Evolutionary conservation across 148 eudicot genomes (phyloP).

Genomic region (Chenopodium quinoa): DNA sequence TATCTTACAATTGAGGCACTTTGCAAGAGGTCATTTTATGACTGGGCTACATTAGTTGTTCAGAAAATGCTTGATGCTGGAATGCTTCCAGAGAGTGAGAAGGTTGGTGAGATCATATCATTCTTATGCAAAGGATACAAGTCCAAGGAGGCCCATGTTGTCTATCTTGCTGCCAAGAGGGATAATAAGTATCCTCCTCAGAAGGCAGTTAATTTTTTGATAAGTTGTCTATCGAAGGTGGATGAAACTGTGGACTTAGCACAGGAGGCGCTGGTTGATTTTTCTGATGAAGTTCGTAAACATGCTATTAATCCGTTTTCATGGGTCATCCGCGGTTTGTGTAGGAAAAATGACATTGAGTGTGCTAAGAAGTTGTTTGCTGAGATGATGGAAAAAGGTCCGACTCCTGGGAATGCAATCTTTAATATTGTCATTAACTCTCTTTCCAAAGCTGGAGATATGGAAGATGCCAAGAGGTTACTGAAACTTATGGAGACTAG

Average conservation of each 20-base stretch:
- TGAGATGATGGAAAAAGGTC: slow-evolving; percentile 75
- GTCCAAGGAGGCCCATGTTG: slow-evolving; percentile 54
- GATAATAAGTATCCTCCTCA: slow-evolving; percentile 45
- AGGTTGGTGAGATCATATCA: slow-evolving; percentile 60
- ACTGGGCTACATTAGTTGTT: slow-evolving; percentile 58
- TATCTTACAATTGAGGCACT: slow-evolving; percentile 62
- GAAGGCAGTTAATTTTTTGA: slow-evolving; percentile 44
- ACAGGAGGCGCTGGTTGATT: slow-evolving; percentile 50
- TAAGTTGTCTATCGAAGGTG: slow-evolving; percentile 47
- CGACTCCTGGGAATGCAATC: slow-evolving; percentile 75
- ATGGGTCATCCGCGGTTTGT: slow-evolving; percentile 56
- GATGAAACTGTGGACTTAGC: slow-evolving; percentile 57
- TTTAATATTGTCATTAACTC: slow-evolving; percentile 56
- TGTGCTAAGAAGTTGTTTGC: slow-evolving; percentile 57
- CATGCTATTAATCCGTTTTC: slow-evolving; percentile 53
- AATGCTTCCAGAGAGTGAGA: slow-evolving; percentile 53
- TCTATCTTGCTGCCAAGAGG: slow-evolving; percentile 62
- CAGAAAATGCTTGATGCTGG: slow-evolving; percentile 62
- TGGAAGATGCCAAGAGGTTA: slow-evolving; percentile 57
- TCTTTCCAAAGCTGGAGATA: slow-evolving; percentile 61
- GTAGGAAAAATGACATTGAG: slow-evolving; percentile 56
- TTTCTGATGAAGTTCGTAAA: slow-evolving; percentile 49
- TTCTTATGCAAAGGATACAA: slow-evolving; percentile 57
- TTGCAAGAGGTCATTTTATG: slow-evolving; percentile 54
- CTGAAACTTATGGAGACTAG: slow-evolving; percentile 64